Conservation (phyloP, 2,329 filamentous ascomycete species). For the Alternaria ethzedia region DNA sequence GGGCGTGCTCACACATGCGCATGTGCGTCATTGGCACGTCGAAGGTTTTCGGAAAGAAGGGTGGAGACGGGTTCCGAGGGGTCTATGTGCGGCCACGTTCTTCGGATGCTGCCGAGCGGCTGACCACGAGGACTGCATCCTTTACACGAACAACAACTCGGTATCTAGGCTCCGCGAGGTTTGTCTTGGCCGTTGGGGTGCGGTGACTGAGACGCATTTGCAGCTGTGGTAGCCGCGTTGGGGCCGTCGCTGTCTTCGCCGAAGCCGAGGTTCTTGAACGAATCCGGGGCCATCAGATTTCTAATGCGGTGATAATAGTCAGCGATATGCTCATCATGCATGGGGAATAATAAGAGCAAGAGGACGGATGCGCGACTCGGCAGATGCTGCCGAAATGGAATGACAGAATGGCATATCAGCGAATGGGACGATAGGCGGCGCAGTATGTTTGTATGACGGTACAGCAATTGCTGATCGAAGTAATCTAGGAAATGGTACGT, state of each 20-base stretch:
- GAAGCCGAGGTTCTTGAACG: conserved; percentile 93
- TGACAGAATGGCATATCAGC: no score
- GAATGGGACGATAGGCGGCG: not conserved
- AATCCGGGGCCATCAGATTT: conserved; percentile 94
- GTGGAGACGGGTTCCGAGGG: conserved; percentile 6
- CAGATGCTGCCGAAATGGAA: no score
- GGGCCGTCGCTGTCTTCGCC: conserved; percentile 55
- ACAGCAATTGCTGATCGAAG: no score
- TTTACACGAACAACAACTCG: conserved; percentile 28
- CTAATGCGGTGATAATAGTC: conserved; percentile 39
- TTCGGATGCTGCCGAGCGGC: conserved; percentile 39
- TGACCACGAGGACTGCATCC: conserved; percentile 19
- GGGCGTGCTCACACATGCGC: not conserved
- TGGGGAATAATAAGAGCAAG: conserved; percentile 5
- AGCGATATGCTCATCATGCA: conserved; percentile 5
- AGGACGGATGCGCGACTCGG: not conserved
- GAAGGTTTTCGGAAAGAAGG: conserved; percentile 8
- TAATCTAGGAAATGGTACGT: no score
- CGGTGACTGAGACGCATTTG: conserved; percentile 34
- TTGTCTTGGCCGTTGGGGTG: conserved; percentile 32
- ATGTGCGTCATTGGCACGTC: conserved; percentile 13
- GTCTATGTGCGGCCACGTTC: conserved; percentile 25
- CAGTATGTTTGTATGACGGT: not conserved
- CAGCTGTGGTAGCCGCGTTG: conserved; percentile 27
- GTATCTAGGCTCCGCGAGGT: conserved; percentile 29